Conservation (phyloP, 78 protist genomes). For the Protostelium mycophagum region DNA sequence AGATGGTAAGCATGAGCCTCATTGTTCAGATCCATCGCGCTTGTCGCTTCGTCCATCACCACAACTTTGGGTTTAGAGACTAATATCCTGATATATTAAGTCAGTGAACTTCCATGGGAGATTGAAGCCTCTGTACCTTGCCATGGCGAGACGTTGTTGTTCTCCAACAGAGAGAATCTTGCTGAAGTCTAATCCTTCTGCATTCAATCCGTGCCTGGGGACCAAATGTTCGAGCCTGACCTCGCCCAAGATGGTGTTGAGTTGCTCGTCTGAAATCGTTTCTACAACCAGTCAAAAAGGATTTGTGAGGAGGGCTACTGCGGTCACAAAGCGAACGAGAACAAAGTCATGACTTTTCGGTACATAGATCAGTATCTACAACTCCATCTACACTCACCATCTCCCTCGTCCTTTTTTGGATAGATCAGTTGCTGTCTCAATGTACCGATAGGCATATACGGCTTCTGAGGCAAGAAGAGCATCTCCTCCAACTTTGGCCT, state of each 20-base stretch:
- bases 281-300: neutral
- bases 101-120: neutral
- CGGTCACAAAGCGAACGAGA: too few relatives aligned
- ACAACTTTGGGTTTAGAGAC: neutral
- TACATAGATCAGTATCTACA: too few relatives aligned
- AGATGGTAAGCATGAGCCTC: neutral
- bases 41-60: neutral
- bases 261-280: neutral
- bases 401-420: conserved; percentile 57
- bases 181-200: neutral
- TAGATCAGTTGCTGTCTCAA: conserved; percentile 80
- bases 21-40: neutral
- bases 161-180: neutral
- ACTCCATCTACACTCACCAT: neutral
- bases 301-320: neutral
- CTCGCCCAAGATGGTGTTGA: neutral
- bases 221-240: neutral
- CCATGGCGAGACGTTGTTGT: neutral
- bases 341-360: too few relatives aligned
- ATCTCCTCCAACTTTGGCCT: conserved; percentile 62
- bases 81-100: neutral
- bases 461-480: conserved; percentile 78
- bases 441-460: conserved; percentile 79
- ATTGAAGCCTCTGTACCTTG: neutral
- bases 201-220: neutral